Conservation (phyloP, 83 land plant genomes). For the Picea engelmannii region DNA sequence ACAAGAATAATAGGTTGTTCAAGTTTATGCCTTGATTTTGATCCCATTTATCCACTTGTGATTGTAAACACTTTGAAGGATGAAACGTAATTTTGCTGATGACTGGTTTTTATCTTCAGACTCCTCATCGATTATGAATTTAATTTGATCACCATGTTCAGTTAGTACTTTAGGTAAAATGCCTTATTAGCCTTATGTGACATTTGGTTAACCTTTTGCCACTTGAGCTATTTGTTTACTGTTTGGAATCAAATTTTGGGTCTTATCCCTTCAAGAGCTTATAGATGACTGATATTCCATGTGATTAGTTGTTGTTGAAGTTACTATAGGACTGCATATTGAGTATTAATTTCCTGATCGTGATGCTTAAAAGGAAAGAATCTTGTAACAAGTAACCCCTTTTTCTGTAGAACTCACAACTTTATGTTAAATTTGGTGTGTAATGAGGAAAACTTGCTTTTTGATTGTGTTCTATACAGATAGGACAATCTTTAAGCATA, state of each 20-base stretch:
- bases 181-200: not conserved
- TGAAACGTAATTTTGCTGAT: not conserved
- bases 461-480: conserved; percentile 27
- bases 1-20: not conserved
- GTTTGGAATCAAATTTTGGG: not conserved
- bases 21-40: not conserved
- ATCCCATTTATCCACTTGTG: not conserved
- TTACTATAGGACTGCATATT: not conserved
- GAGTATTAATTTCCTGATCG: not conserved
- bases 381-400: not conserved
- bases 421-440: not conserved
- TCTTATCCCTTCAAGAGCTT: not conserved
- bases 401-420: not conserved
- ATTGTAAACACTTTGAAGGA: conserved; percentile 1
- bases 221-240: not conserved
- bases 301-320: not conserved
- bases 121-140: no score
- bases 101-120: not conserved
- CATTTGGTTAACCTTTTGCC: not conserved
- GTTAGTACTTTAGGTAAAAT: not conserved
- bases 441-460: not conserved
- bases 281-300: not conserved
- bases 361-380: not conserved
- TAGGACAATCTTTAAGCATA: conserved; percentile 60
- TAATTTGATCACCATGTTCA: no score